Conservation (phyloP, 2,329 filamentous ascomycete genomes). For the Aspergillus latus region DNA sequence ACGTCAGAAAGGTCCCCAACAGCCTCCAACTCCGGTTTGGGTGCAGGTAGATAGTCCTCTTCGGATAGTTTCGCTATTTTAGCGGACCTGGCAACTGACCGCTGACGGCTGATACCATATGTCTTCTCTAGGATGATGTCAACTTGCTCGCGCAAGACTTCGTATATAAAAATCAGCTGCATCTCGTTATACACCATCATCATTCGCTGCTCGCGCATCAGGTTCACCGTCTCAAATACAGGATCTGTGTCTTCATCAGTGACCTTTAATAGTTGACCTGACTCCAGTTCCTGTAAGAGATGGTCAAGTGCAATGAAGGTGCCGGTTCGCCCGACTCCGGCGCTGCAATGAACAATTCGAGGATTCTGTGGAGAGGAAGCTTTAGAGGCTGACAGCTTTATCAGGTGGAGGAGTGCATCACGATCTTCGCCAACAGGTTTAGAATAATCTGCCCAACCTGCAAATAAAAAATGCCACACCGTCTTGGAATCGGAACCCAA, state of each 20-base stretch:
- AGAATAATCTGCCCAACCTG: constrained; percentile 85
- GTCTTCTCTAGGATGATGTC: constrained; percentile 35
- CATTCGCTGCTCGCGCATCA: constrained; percentile 79
- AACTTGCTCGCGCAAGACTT: constrained; percentile 67
- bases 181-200: constrained; percentile 91
- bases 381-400: constrained; percentile 49
- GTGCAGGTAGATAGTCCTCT: constrained; percentile 30
- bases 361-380: constrained; percentile 59
- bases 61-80: constrained; percentile 37
- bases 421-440: constrained; percentile 64
- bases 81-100: constrained; percentile 33
- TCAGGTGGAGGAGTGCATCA: constrained; percentile 52
- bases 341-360: constrained; percentile 82
- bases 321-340: constrained; percentile 88
- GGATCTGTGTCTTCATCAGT: constrained; percentile 59
- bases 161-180: constrained; percentile 87
- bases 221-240: constrained; percentile 75
- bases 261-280: constrained; percentile 62
- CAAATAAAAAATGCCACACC: constrained; percentile 83
- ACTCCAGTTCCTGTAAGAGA: constrained; percentile 75
- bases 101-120: constrained; percentile 21
- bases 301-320: constrained; percentile 97
- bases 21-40: constrained; percentile 40
- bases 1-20: constrained; percentile 24
- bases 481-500: constrained; percentile 57